Evolutionary conservation across 1,139 yeast species (phyloP).

Genomic region (Williopsis jadinii): DNA sequence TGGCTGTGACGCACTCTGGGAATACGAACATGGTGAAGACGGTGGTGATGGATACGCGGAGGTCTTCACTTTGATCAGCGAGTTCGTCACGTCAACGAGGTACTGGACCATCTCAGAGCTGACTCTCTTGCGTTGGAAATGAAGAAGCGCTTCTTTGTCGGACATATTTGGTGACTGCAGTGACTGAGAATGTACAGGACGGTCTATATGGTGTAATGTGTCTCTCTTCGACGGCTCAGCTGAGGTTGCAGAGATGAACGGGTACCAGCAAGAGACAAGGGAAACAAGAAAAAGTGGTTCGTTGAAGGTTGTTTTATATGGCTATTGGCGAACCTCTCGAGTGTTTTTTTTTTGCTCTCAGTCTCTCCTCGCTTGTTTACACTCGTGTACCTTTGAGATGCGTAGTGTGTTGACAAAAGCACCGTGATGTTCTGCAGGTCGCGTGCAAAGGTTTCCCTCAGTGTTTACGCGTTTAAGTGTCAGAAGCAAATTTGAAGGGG

Average conservation of each 20-base stretch:
- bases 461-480: neutral
- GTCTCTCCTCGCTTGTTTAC: too few species aligned
- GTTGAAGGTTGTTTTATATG: too few species aligned
- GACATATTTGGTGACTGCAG: constrained; percentile 27
- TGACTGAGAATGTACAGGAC: too few species aligned
- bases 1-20: neutral
- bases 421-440: too few species aligned
- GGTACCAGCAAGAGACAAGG: too few species aligned
- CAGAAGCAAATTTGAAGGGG: constrained; percentile 6
- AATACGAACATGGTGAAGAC: constrained; percentile 28
- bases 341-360: too few species aligned
- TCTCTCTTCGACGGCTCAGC: too few species aligned
- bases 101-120: constrained; percentile 72
- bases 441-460: too few species aligned
- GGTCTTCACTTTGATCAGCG: constrained; percentile 57
- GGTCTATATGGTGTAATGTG: too few species aligned
- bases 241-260: too few species aligned
- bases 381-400: neutral
- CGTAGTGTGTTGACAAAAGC: neutral
- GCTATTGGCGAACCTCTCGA: too few species aligned
- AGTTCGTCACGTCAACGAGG: constrained; percentile 70
- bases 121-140: constrained; percentile 74
- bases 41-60: constrained; percentile 38
- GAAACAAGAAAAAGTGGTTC: too few species aligned
- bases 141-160: constrained; percentile 58